phyloP scores from a whole-genome alignment of 768 basidiomycete genomes.

The Tricholomella constricta region DNA sequence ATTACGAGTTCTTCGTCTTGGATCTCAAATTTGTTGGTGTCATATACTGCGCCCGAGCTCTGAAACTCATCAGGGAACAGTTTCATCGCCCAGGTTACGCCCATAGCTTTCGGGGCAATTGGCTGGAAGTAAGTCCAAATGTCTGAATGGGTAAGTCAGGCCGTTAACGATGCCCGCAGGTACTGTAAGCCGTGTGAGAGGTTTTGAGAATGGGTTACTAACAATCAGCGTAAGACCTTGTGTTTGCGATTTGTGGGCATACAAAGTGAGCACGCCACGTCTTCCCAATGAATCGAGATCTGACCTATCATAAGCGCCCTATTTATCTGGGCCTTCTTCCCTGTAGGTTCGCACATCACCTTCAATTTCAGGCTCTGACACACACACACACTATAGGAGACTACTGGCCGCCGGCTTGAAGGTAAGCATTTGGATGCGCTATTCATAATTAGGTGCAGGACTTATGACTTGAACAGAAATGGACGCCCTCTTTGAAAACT shows the following conservation, averaged over 20 bases:
- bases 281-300: no score
- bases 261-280: no score
- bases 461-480: constrained; percentile 38
- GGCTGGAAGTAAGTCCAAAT: constrained; percentile 38
- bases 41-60: background rate
- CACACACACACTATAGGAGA: constrained; percentile 38
- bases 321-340: constrained; percentile 47
- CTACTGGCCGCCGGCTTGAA: constrained; percentile 44
- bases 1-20: constrained; percentile 46
- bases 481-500: constrained; percentile 42
- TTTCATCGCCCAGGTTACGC: constrained; percentile 48
- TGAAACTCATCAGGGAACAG: background rate
- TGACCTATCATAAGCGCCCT: constrained; percentile 29
- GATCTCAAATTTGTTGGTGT: constrained; percentile 44
- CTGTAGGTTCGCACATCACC: constrained; percentile 23
- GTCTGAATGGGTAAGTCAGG: background rate
- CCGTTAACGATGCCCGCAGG: constrained; percentile 17
- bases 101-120: constrained; percentile 39
- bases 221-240: constrained; percentile 29
- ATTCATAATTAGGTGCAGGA: no score
- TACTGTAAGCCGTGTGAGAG: no score
- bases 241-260: constrained; percentile 47
- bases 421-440: constrained; percentile 20
- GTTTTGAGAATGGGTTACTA: background rate
- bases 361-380: background rate